phyloP scores from a whole-genome alignment of 2,329 filamentous ascomycete species.

The Diaporthe sp. region DNA sequence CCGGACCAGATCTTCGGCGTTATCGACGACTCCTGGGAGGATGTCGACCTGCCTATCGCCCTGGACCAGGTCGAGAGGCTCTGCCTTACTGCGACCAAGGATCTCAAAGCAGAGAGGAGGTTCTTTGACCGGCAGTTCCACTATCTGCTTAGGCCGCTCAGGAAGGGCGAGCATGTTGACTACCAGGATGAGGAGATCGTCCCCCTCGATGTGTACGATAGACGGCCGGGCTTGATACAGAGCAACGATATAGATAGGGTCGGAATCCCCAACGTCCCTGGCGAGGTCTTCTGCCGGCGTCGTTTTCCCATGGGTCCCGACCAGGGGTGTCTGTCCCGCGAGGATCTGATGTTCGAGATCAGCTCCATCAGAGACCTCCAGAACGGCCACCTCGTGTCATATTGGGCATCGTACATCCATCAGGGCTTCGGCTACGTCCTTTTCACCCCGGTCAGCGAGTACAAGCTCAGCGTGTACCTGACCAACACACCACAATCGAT shows the following conservation, averaged over 20 bases:
- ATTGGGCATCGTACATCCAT: slow-evolving; percentile 79
- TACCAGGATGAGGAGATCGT: slow-evolving; percentile 79
- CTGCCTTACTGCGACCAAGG: slow-evolving; percentile 69
- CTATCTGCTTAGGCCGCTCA: slow-evolving; percentile 76
- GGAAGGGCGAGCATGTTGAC: slow-evolving; percentile 71
- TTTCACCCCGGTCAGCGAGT: slow-evolving; percentile 76
- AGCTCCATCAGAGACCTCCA: slow-evolving; percentile 70
- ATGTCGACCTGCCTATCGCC: slow-evolving; percentile 79
- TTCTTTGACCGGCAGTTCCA: slow-evolving; percentile 80
- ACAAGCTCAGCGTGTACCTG: slow-evolving; percentile 77
- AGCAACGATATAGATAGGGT: slow-evolving; percentile 68
- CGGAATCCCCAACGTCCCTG: slow-evolving; percentile 73
- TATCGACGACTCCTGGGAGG: slow-evolving; percentile 83
- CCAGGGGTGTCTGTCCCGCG: slow-evolving; percentile 60
- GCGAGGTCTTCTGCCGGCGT: slow-evolving; percentile 69
- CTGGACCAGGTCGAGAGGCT: slow-evolving; percentile 76
- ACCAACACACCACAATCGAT: slow-evolving; percentile 73
- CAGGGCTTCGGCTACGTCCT: slow-evolving; percentile 75
- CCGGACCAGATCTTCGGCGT: slow-evolving; percentile 82
- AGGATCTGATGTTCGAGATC: slow-evolving; percentile 74
- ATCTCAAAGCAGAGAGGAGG: slow-evolving; percentile 75
- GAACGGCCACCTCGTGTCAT: slow-evolving; percentile 78
- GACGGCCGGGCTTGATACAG: slow-evolving; percentile 59
- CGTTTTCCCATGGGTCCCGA: slow-evolving; percentile 66
- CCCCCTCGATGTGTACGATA: slow-evolving; percentile 77